Evolutionary conservation across 768 basidiomycete species (phyloP).

Genomic region (Boletellus ananas): DNA sequence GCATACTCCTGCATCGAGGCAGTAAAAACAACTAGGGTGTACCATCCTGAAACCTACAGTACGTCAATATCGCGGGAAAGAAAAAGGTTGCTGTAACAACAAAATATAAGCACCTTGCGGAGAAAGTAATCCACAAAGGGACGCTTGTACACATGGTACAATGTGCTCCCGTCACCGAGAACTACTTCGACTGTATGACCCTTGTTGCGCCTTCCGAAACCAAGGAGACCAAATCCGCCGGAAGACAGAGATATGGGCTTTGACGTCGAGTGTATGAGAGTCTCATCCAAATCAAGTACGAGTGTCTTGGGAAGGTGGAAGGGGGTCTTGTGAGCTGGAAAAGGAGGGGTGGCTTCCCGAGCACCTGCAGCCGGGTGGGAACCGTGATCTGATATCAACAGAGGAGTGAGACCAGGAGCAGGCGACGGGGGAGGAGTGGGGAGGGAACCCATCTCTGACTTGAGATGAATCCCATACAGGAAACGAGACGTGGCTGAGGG

Average conservation of each 20-base stretch:
- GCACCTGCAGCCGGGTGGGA: conserved; percentile 23
- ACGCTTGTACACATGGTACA: conserved; percentile 98
- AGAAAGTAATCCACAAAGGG: conserved; percentile 96
- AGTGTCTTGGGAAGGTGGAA: conserved; percentile 90
- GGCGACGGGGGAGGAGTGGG: conserved; percentile 27
- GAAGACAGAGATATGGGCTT: conserved; percentile 54
- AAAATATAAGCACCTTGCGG: conserved; percentile 59
- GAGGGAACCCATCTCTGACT: conserved; percentile 14
- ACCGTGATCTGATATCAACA: conserved; percentile 8
- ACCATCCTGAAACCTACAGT: conserved; percentile 93
- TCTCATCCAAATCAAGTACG: conserved; percentile 97
- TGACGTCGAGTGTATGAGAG: conserved; percentile 95
- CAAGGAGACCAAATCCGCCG: conserved; percentile 59
- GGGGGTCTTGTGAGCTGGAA: conserved; percentile 52
- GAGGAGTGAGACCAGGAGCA: conserved; percentile 7
- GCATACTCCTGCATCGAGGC: conserved; percentile 99
- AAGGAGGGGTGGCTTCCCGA: conserved; percentile 49
- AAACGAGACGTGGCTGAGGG: conserved; percentile 15
- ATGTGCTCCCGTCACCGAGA: conserved; percentile 78
- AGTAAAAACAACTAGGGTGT: conserved; percentile 97
- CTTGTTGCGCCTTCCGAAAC: conserved; percentile 56
- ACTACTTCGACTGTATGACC: conserved; percentile 92
- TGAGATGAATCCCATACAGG: conserved; percentile 7
- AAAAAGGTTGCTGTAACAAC: not conserved
- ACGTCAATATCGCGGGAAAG: conserved; percentile 5